Conservation (phyloP, 176 grass and related monocot species). For the Metroxylon sagu region DNA sequence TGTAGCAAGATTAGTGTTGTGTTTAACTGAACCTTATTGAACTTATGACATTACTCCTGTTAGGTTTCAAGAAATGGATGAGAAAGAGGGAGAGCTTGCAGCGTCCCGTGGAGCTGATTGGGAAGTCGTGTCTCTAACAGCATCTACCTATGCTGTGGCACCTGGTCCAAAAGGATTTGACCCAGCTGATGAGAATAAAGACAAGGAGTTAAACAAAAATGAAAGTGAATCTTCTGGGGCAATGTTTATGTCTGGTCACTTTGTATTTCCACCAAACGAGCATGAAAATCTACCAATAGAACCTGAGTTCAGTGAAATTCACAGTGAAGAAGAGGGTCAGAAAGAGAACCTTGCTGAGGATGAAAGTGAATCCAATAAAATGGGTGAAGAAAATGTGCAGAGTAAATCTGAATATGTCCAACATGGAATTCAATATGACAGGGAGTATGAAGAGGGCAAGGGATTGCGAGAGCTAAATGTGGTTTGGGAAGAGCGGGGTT, state of each 20-base stretch:
- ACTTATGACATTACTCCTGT: too few species aligned
- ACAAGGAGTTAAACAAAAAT: background rate
- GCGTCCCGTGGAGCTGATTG: constrained; percentile 39
- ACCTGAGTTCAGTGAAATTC: constrained; percentile 20
- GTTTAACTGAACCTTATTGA: too few species aligned
- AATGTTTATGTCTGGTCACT: constrained; percentile 52
- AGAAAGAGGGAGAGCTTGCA: constrained; percentile 31
- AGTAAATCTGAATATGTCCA: constrained; percentile 12
- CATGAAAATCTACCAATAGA: constrained; percentile 82
- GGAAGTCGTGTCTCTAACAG: constrained; percentile 75
- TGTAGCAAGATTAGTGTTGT: too few species aligned
- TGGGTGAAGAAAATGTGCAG: constrained; percentile 13
- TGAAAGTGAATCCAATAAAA: constrained; percentile 4
- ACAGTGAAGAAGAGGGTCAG: constrained; percentile 17
- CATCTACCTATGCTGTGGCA: constrained; percentile 43
- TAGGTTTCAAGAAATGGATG: constrained; percentile 29
- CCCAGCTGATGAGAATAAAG: background rate
- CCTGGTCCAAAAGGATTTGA: constrained; percentile 19
- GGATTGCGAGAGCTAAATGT: constrained; percentile 5
- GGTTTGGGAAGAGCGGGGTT: constrained; percentile 13
- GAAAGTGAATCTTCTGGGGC: constrained; percentile 16
- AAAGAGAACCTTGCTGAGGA: constrained; percentile 28
- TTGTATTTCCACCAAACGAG: constrained; percentile 78
- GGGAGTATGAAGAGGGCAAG: constrained; percentile 19
- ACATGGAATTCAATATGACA: constrained; percentile 31